Percentiles rank a stretch among this genome's conserved stretches.
Evolutionary conservation across 192 early-diverging fungal genomes (phyloP).

Genomic region (Cetraspora pellucida): DNA sequence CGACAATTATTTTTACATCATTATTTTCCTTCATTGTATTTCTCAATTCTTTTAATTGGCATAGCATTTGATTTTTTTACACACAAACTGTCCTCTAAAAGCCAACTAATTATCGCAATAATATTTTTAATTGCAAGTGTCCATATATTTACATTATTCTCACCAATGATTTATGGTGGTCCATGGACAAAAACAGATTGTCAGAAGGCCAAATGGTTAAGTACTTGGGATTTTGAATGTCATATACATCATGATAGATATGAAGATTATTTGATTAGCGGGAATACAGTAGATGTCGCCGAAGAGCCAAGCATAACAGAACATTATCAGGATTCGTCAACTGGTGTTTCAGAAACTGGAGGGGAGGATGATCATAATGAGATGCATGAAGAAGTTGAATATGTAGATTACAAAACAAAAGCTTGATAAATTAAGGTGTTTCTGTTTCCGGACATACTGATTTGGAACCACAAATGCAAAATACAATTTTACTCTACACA

Average conservation of each 20-base stretch:
- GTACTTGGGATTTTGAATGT: conserved; percentile 86
- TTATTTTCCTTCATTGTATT: conserved; percentile 92
- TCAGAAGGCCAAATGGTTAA: conserved; percentile 74
- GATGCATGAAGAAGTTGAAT: too few species aligned
- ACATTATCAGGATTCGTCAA: too few species aligned
- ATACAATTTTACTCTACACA: too few species aligned
- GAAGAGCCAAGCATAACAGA: too few species aligned
- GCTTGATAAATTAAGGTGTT: too few species aligned
- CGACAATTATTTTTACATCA: conserved; percentile 93
- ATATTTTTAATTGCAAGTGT: conserved; percentile 59
- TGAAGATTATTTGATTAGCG: conserved; percentile 23
- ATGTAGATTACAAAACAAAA: too few species aligned
- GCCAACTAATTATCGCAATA: conserved; percentile 53
- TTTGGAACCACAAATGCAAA: too few species aligned
- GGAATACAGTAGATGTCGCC: too few species aligned
- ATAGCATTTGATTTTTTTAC: conserved; percentile 76
- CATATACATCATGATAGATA: conserved; percentile 38
- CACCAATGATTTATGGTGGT: conserved; percentile 84
- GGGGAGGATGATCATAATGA: too few species aligned
- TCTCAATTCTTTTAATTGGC: conserved; percentile 75
- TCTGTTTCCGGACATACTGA: too few species aligned
- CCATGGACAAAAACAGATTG: conserved; percentile 77
- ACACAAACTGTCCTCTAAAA: conserved; percentile 55
- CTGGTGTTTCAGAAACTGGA: too few species aligned
- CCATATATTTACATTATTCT: conserved; percentile 66